Percentiles rank a stretch among this genome's conserved stretches.
Evolutionary conservation across 2,329 filamentous ascomycete genomes (phyloP).

Genomic region (Tympanopsis confertula): DNA sequence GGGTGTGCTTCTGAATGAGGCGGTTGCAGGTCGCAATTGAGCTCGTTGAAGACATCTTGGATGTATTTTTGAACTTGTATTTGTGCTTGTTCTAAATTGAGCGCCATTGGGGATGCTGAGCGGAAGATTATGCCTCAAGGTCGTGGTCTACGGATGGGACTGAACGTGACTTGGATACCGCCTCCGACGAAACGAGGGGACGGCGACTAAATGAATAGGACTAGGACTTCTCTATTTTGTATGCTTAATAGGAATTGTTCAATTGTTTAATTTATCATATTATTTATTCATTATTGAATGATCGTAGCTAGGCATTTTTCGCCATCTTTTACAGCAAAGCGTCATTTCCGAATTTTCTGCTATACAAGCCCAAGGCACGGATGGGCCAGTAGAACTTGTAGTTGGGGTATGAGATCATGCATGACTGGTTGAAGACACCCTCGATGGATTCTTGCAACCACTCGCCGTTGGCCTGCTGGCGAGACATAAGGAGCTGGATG

Average conservation of each 20-base stretch:
- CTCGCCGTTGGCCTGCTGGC: constrained; percentile 52
- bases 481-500: constrained; percentile 37
- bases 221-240: too few relatives aligned
- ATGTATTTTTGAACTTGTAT: neutral
- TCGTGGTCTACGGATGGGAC: too few relatives aligned
- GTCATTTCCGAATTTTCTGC: constrained; percentile 23
- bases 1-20: neutral
- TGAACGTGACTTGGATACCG: too few relatives aligned
- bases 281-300: too few relatives aligned
- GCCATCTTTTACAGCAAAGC: neutral
- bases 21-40: neutral
- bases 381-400: constrained; percentile 65
- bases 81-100: too few relatives aligned
- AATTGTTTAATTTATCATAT: too few relatives aligned
- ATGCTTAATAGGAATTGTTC: too few relatives aligned
- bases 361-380: constrained; percentile 56
- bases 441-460: constrained; percentile 61
- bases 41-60: neutral
- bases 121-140: too few relatives aligned
- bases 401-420: constrained; percentile 65
- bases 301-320: too few relatives aligned
- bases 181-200: too few relatives aligned
- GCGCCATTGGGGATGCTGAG: too few relatives aligned
- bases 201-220: too few relatives aligned
- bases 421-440: constrained; percentile 62